These are phyloP conservation scores for Hanseniaspora jakobsenii DNA, from an alignment of 805 yeast species.

Conservation along the genomic window DNA sequence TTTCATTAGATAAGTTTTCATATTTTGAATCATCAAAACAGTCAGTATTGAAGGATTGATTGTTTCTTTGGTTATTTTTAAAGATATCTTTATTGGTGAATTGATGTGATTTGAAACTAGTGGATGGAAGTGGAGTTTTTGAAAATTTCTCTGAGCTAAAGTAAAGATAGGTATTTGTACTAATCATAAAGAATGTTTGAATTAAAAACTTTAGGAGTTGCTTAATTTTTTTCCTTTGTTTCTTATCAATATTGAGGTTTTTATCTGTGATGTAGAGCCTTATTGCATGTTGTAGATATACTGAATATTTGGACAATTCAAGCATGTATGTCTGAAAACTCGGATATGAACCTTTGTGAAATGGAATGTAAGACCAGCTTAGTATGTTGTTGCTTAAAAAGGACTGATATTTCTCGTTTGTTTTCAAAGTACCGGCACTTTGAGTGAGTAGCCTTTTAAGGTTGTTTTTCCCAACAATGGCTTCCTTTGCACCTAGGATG, in stretches of 20 bases:
- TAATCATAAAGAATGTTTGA: conserved; percentile 46
- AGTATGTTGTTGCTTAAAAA: conserved; percentile 37
- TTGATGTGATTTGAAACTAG: too few relatives aligned
- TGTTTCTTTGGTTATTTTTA: too few relatives aligned
- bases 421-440: conserved; percentile 11
- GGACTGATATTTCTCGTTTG: conserved; percentile 33
- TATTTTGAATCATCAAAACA: too few relatives aligned
- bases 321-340: conserved; percentile 45
- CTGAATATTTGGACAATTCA: conserved; percentile 40
- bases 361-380: conserved; percentile 37
- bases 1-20: too few relatives aligned
- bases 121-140: too few relatives aligned
- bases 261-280: conserved; percentile 40
- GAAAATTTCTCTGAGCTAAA: conserved; percentile 27
- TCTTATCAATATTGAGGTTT: conserved; percentile 23
- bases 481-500: conserved; percentile 3
- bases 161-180: conserved; percentile 53
- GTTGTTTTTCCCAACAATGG: conserved; percentile 5
- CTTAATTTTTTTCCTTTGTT: conserved; percentile 34
- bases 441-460: neutral
- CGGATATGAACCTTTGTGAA: conserved; percentile 38
- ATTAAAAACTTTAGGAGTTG: conserved; percentile 42
- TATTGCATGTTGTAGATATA: conserved; percentile 42
- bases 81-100: too few relatives aligned
- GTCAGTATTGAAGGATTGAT: too few relatives aligned